phyloP scores from a whole-genome alignment of 2,329 filamentous ascomycete genomes.

The Keithomyces neogunnii region DNA sequence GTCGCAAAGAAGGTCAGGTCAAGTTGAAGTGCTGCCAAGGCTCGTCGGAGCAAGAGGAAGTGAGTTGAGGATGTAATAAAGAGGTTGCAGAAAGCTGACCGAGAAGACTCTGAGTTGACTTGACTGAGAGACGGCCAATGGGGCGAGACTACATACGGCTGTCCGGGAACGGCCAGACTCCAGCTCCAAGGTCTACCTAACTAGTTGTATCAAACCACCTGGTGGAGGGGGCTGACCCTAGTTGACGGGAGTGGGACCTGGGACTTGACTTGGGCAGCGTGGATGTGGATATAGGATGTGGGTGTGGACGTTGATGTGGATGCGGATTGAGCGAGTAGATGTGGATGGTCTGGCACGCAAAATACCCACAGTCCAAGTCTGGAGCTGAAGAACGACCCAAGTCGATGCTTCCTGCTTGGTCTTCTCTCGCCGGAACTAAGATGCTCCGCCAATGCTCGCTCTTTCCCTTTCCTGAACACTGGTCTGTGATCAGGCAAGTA shows the following conservation, averaged over 20 bases:
- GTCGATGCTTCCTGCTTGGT: too few species aligned
- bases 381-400: neutral
- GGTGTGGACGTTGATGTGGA: too few species aligned
- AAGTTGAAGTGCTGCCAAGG: too few species aligned
- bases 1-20: neutral
- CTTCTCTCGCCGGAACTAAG: too few species aligned
- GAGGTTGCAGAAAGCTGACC: neutral
- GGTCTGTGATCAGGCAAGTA: too few species aligned
- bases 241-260: slow-evolving; percentile 6
- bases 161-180: slow-evolving; percentile 7
- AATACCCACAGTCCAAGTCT: neutral
- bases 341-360: neutral
- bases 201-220: neutral
- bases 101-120: neutral
- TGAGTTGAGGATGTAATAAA: too few species aligned
- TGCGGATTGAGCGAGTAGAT: too few species aligned
- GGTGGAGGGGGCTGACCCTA: slow-evolving; percentile 6
- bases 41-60: too few species aligned
- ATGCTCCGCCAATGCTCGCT: too few species aligned
- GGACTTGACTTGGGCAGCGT: neutral
- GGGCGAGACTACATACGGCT: neutral
- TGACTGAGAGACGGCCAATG: too few species aligned
- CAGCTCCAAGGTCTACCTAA: neutral
- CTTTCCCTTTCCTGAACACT: too few species aligned
- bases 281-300: too few species aligned